Percentiles rank a stretch among this genome's conserved stretches.
Evolutionary conservation across 2,329 filamentous ascomycete species (phyloP).

Genomic region (Lachnellula suecica): DNA sequence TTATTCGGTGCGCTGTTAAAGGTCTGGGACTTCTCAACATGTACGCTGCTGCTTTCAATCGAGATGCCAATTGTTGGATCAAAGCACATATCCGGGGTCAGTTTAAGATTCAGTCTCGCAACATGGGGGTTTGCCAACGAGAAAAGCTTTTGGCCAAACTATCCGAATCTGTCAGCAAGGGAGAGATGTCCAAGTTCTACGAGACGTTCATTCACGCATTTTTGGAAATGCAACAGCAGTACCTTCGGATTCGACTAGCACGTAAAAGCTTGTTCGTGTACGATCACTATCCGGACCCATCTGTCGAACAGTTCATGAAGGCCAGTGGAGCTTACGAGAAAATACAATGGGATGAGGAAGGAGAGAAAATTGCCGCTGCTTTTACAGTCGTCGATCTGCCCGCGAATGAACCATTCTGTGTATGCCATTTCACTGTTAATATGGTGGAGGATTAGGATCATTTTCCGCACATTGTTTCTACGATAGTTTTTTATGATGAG

Average conservation of each 20-base stretch:
- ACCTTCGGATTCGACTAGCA: background rate
- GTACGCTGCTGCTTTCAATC: background rate
- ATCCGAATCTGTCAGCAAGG: background rate
- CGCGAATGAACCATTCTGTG: background rate
- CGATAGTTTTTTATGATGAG: too few species aligned
- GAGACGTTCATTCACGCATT: background rate
- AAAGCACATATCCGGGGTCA: background rate
- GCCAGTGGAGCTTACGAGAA: background rate
- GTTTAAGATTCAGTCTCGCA: background rate
- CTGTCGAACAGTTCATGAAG: background rate
- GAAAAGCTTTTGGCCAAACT: background rate
- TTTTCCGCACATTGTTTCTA: too few species aligned
- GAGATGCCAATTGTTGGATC: background rate
- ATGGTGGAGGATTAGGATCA: too few species aligned
- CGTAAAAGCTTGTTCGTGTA: background rate
- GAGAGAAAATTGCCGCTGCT: background rate
- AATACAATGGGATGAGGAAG: background rate
- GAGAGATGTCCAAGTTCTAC: background rate
- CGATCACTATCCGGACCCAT: background rate
- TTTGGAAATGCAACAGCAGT: background rate
- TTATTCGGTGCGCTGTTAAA: background rate
- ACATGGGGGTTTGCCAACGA: background rate
- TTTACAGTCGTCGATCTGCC: background rate
- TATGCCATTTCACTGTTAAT: too few species aligned
- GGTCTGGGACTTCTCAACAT: background rate